Conservation (phyloP, 345 rosid genomes). For the Citrus reticulata region DNA sequence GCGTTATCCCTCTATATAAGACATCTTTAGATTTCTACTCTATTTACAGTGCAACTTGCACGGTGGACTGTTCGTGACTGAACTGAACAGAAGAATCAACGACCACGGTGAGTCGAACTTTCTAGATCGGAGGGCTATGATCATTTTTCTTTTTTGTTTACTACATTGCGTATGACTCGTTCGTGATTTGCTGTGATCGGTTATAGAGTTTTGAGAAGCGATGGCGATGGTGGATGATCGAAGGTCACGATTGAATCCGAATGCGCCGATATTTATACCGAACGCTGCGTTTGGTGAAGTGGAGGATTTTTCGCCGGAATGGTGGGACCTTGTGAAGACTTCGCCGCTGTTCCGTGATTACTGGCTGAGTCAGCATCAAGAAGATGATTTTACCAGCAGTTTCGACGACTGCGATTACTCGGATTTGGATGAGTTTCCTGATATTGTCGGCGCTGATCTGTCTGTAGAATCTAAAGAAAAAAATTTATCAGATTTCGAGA, state of each 20-base stretch:
- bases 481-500: not conserved
- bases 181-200: not conserved
- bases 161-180: not conserved
- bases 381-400: slow-evolving; percentile 23
- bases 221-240: slow-evolving; percentile 34
- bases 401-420: not conserved
- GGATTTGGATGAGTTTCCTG: slow-evolving; percentile 9
- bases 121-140: not conserved
- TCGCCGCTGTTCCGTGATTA: slow-evolving; percentile 36
- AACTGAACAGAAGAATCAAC: not conserved
- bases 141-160: not conserved
- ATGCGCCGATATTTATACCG: slow-evolving; percentile 42
- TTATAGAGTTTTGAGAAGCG: not conserved
- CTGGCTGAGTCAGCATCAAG: slow-evolving; percentile 36
- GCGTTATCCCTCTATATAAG: not conserved
- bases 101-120: not conserved
- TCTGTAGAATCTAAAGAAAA: not conserved
- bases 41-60: too few relatives aligned
- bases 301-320: slow-evolving; percentile 52
- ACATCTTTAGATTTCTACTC: too few relatives aligned
- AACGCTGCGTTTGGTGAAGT: slow-evolving; percentile 28
- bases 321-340: slow-evolving; percentile 47
- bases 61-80: too few relatives aligned
- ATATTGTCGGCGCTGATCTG: not conserved
- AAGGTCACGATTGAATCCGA: slow-evolving; percentile 37